Percentiles rank a stretch among this genome's conserved stretches.
Evolutionary conservation across 306 rosid species (phyloP).

Genomic region (Inga leiocalycina): DNA sequence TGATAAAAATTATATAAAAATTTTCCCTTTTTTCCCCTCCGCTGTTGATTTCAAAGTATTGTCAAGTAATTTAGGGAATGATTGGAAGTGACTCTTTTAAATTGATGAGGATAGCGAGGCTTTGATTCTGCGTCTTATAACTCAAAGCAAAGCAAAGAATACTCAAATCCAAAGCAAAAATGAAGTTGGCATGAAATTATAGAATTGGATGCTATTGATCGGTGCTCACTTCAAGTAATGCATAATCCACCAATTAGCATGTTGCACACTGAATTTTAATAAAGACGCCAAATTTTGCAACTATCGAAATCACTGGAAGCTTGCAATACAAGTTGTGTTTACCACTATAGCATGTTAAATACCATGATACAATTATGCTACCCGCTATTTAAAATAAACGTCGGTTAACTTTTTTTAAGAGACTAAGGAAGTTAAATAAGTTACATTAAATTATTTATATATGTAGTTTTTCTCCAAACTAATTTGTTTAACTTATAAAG

Average conservation of each 20-base stretch:
- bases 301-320: not conserved
- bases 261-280: not conserved
- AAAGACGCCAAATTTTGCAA: not conserved
- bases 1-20: not conserved
- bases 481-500: too few relatives aligned
- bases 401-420: too few relatives aligned
- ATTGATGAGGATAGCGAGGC: not conserved
- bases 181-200: slow-evolving; percentile 29
- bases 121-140: not conserved
- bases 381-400: too few relatives aligned
- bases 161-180: slow-evolving; percentile 24
- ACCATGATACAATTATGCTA: not conserved
- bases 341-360: not conserved
- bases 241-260: slow-evolving; percentile 14
- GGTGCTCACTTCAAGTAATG: slow-evolving; percentile 35
- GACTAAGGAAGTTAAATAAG: too few relatives aligned
- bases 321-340: not conserved
- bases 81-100: not conserved
- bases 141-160: slow-evolving; percentile 58
- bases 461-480: too few relatives aligned
- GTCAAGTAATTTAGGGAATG: slow-evolving; percentile 20
- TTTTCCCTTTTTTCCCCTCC: not conserved
- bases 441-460: too few relatives aligned
- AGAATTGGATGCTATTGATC: slow-evolving; percentile 32
- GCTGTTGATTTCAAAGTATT: slow-evolving; percentile 2